Base-by-base conservation (phyloP, 257 asterid genomes). In the Jasminum sambac region DNA sequence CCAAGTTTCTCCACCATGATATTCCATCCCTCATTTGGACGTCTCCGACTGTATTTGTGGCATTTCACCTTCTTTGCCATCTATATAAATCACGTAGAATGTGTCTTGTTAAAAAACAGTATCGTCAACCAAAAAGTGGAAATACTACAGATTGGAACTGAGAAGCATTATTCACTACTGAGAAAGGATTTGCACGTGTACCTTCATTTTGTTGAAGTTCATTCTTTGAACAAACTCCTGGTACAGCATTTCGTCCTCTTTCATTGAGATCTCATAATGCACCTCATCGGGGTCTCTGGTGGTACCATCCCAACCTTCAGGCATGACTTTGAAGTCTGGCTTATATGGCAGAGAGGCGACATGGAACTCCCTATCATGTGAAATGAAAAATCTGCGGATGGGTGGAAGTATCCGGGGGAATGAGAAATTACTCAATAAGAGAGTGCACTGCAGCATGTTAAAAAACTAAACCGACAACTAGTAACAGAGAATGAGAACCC, bases 241-340 rank as follows among this genome's bases (percentile, higher is more conserved):
- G 82, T 91, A 94, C 81, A 94, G 1, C 88, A 89, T 83, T 74
- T 94, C 93, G 60, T 94, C 98, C 87, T 94, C 96, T 85, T 84
- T 89, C 96, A 80, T 86, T 60, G 99, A 94, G 77, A 91, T 89
- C 84, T 91, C 99, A 37, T 91, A 94, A 76, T 86, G 99, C 65
- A 91, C 93, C 91, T 91, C 99, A 65, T 94, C 99, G 25, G 96
- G 96, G 81, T 94, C 99, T 37, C 96, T 83, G 9, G 96, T 85
- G 52, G 93, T 91, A 73, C 99, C 99, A 77, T 91, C 98, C 99
- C 99, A 94, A 61, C 96, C 96, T 84, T 94, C 98, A 1, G 98
- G 99, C 99, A 94, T 91, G 74, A 91, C 99, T 80, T 83, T 91
- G 87, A 89, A 94, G 78, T 91, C 96, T 3, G 99, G 99, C 82